phyloP scores from a whole-genome alignment of 495 filamentous ascomycete genomes.

The Trichoderma parareesei region DNA sequence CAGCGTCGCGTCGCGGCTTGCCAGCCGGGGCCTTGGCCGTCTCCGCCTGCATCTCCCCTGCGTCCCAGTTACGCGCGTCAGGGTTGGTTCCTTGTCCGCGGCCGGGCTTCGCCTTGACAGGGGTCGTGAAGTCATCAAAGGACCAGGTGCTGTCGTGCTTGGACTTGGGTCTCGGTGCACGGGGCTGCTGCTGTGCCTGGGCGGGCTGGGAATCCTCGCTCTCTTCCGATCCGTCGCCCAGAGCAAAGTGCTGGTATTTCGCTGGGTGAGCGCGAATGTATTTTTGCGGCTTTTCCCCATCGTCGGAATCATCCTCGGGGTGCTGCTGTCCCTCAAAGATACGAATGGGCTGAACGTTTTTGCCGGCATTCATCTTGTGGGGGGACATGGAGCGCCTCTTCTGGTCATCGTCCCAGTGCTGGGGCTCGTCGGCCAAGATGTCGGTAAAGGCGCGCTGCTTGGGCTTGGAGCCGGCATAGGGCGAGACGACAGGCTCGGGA shows the following conservation, averaged over 20 bases:
- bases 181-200: slow-evolving; percentile 14
- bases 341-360: slow-evolving; percentile 61
- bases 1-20: slow-evolving; percentile 69
- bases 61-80: slow-evolving; percentile 59
- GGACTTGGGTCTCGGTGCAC: slow-evolving; percentile 36
- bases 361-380: slow-evolving; percentile 56
- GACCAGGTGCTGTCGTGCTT: slow-evolving; percentile 69
- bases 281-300: slow-evolving; percentile 31
- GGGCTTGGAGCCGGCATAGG: slow-evolving; percentile 39
- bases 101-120: slow-evolving; percentile 53
- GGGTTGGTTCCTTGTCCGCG: slow-evolving; percentile 27
- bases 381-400: slow-evolving; percentile 35
- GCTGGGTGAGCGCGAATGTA: slow-evolving; percentile 53
- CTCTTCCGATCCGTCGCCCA: slow-evolving; percentile 54
- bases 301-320: slow-evolving; percentile 25
- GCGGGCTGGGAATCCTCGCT: slow-evolving; percentile 26
- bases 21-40: slow-evolving; percentile 47
- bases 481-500: slow-evolving; percentile 40
- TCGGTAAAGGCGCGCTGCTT: slow-evolving; percentile 45
- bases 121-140: slow-evolving; percentile 79
- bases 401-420: slow-evolving; percentile 35
- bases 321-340: slow-evolving; percentile 58
- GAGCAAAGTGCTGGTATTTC: slow-evolving; percentile 83
- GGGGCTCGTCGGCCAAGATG: slow-evolving; percentile 38
- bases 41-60: slow-evolving; percentile 40